A percentile compares a stretch with the other conserved stretches of the same genome.
phyloP scores from a whole-genome alignment of 306 rosid species.

The Elaeagnus macrophylla region DNA sequence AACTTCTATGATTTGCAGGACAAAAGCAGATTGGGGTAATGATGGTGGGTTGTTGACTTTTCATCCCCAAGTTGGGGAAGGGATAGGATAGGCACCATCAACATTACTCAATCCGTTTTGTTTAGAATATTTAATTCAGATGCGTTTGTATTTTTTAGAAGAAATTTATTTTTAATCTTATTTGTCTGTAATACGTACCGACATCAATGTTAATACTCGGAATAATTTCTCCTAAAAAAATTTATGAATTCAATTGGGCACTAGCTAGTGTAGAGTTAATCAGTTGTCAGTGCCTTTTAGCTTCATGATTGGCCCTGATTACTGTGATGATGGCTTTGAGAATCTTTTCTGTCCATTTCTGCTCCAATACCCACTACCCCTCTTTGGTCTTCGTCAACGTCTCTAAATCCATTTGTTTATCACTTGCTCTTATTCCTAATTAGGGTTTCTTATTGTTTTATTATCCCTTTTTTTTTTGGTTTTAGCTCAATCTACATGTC shows the following conservation, averaged over 20 bases:
- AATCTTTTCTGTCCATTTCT: constrained; percentile 44
- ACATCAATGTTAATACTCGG: no score
- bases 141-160: no score
- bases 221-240: no score
- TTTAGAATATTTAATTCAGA: no score
- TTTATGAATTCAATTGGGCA: constrained; percentile 21
- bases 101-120: constrained; percentile 27
- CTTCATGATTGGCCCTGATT: constrained; percentile 29
- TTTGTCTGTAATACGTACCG: no score
- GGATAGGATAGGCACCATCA: constrained; percentile 5
- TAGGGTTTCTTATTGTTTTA: constrained; percentile 9
- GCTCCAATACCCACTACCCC: constrained; percentile 2
- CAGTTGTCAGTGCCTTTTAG: constrained; percentile 19
- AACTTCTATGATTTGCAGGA: constrained; percentile 12
- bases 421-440: constrained; percentile 2
- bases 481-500: no score
- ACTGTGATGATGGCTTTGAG: constrained; percentile 23
- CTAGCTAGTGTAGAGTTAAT: constrained; percentile 22
- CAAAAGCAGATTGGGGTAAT: constrained; percentile 47
- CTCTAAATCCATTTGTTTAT: not conserved
- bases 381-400: not conserved
- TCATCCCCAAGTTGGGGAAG: constrained; percentile 21
- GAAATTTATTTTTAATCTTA: no score
- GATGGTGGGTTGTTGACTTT: constrained; percentile 39
- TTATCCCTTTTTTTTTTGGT: no score